phyloP scores from a whole-genome alignment of 2,329 filamentous ascomycete genomes.

The Xylariaceae sp. region DNA sequence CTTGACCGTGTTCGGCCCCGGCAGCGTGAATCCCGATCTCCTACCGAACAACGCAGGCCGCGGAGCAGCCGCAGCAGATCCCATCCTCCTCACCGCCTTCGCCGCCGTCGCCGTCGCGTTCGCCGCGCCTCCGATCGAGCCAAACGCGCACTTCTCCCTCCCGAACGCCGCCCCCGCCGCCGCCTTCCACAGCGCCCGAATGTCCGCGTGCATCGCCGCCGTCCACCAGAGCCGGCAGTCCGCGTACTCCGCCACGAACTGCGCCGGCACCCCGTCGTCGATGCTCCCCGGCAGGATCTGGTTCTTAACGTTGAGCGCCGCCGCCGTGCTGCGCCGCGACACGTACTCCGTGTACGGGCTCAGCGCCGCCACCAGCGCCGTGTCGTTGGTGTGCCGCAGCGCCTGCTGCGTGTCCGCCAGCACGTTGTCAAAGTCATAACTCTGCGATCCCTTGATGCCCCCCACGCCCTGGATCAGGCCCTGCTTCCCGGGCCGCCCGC shows the following conservation, averaged over 20 bases:
- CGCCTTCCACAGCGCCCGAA: slow-evolving; percentile 43
- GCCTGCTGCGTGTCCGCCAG: slow-evolving; percentile 21
- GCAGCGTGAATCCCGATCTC: slow-evolving; percentile 15
- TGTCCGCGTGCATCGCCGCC: slow-evolving; percentile 41
- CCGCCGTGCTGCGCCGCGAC: slow-evolving; percentile 27
- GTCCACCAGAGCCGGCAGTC: slow-evolving; percentile 51
- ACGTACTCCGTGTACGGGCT: slow-evolving; percentile 29
- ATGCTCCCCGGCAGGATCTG: slow-evolving; percentile 33
- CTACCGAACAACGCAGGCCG: slow-evolving; percentile 13
- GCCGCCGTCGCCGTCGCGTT: slow-evolving; percentile 5
- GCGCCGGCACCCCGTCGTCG: slow-evolving; percentile 39
- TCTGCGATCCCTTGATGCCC: slow-evolving; percentile 47
- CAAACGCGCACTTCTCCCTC: slow-evolving; percentile 35
- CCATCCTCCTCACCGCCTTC: slow-evolving; percentile 4
- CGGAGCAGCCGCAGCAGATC: background rate
- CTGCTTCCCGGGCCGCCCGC: slow-evolving; percentile 39
- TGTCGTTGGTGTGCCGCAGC: slow-evolving; percentile 21
- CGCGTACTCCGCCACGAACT: slow-evolving; percentile 42
- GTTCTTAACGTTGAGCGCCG: slow-evolving; percentile 35
- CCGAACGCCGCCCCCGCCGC: slow-evolving; percentile 36
- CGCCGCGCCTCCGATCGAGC: slow-evolving; percentile 23
- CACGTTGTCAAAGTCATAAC: slow-evolving; percentile 28
- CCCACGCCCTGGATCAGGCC: slow-evolving; percentile 51
- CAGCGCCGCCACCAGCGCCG: slow-evolving; percentile 25
- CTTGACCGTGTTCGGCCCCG: slow-evolving; percentile 10